Evolutionary conservation across 2,329 filamentous ascomycete genomes (phyloP).

Genomic region (Penicillium expansum): DNA sequence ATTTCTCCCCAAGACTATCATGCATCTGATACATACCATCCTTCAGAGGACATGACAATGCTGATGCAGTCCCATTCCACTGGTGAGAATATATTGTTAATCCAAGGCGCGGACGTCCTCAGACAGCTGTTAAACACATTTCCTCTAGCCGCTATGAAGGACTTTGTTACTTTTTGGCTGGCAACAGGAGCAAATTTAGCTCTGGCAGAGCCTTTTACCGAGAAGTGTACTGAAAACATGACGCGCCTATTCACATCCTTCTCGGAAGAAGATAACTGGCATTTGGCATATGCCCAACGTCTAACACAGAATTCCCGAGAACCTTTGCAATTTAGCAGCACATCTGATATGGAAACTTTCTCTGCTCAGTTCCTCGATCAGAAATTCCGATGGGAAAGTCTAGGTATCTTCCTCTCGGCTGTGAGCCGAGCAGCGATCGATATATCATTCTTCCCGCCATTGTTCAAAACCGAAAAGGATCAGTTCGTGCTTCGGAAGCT

Average conservation of each 20-base stretch:
- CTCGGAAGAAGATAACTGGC: slow-evolving; percentile 25
- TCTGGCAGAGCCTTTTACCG: slow-evolving; percentile 25
- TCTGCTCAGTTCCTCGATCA: slow-evolving; percentile 25
- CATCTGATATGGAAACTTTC: slow-evolving; percentile 15
- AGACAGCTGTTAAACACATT: slow-evolving; percentile 22
- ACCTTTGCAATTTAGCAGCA: slow-evolving; percentile 13
- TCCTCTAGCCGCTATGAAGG: slow-evolving; percentile 23
- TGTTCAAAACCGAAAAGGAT: slow-evolving; percentile 31
- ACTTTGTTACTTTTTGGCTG: slow-evolving; percentile 27
- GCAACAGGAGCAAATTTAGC: slow-evolving; percentile 27
- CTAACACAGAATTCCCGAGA: slow-evolving; percentile 22
- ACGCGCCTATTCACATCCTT: slow-evolving; percentile 19
- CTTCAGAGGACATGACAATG: slow-evolving; percentile 4
- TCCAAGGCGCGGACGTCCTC: slow-evolving; percentile 25
- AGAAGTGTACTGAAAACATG: slow-evolving; percentile 23
- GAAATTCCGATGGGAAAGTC: slow-evolving; percentile 39
- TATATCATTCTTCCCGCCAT: slow-evolving; percentile 27
- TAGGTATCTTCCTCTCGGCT: slow-evolving; percentile 41
- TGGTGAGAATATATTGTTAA: slow-evolving; percentile 23
- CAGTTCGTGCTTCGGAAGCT: slow-evolving; percentile 27
- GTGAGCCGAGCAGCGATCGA: slow-evolving; percentile 37
- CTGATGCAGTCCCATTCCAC: slow-evolving; percentile 11
- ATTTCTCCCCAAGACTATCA: slow-evolving; percentile 22
- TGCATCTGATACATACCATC: not conserved
- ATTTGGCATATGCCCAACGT: slow-evolving; percentile 23